A percentile compares a stretch with the other conserved stretches of the same genome.
Evolutionary conservation across 1,284 basidiomycete genomes (phyloP).

Genomic region (Xanthoconium separans): DNA sequence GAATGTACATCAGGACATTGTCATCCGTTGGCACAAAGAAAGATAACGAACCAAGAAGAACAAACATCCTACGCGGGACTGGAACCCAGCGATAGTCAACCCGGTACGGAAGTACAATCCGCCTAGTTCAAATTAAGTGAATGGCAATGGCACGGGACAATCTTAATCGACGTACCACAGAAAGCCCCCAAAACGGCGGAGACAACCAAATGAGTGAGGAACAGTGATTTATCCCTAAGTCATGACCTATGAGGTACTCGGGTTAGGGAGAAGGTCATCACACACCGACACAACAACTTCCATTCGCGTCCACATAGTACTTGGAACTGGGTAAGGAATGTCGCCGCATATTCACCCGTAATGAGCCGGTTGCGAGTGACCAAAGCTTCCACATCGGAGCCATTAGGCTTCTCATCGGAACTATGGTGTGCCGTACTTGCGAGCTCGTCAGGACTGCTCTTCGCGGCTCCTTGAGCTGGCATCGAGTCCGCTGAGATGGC

Average conservation of each 20-base stretch:
- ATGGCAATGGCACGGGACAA: neutral
- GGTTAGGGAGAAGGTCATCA: neutral
- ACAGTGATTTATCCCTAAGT: constrained; percentile 74
- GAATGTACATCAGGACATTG: constrained; percentile 1
- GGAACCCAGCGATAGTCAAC: constrained; percentile 85
- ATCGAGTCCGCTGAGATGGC: constrained; percentile 52
- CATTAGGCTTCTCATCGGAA: constrained; percentile 15
- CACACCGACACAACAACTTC: constrained; percentile 72
- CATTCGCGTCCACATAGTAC: constrained; percentile 78
- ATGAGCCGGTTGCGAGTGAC: constrained; percentile 10
- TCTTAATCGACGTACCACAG: constrained; percentile 49
- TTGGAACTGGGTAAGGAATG: constrained; percentile 85
- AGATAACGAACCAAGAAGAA: constrained; percentile 77
- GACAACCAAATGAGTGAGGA: constrained; percentile 73
- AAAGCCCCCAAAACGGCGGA: constrained; percentile 77
- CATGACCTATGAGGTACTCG: neutral
- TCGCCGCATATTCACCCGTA: constrained; percentile 51
- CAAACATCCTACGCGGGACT: constrained; percentile 84
- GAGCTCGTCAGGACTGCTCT: constrained; percentile 17
- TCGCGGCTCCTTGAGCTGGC: constrained; percentile 6
- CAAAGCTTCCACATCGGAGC: constrained; percentile 24
- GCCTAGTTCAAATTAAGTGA: constrained; percentile 42
- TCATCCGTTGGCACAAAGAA: neutral
- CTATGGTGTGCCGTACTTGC: neutral
- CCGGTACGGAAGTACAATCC: constrained; percentile 83